Evolutionary conservation across 2,329 filamentous ascomycete genomes (phyloP), one percentile per base, ranked within the genome.

Genomic region (Colletotrichum liriopes): DNA sequence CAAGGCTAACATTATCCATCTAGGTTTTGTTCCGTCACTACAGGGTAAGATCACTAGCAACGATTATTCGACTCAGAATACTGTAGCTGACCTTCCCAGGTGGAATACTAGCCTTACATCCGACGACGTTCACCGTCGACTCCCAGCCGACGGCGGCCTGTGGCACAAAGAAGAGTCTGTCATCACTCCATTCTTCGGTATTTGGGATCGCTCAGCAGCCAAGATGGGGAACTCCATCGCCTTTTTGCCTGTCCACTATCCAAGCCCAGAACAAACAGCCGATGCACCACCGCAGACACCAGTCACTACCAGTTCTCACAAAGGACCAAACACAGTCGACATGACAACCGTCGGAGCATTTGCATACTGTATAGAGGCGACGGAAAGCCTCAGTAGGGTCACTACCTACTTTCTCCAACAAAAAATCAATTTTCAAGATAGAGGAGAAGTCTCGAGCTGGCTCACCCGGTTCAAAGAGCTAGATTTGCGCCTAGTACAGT

Each of bases 401-500:
- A 86, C 80, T 0, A 84, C 80, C 0, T 86, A 83, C 69, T 87
- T 87, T 58, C 77, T 86, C 0, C 84, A 84, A 56, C 84, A 86
- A 63, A 77, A 77, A 11, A 79, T 86, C 39, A 79, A 86, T 65
- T 78, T 83, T 12, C 73, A 76, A 5, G 79, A 84, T 64, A 78
- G 80, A 0, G 80, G 83, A 5, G 81, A 85, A 47, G 79, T 85
- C n/a, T 77, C 81, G 5, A 79, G 80, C 47, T 86, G 83, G 85
- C 76, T 86, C 3, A 84, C 81, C 6, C 76, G 84, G 9, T 87
- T 87, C 76, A 87, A 87, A 47, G 84, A 86, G 70, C 74, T 87
- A 2, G 85, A 87, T 71, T 73, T 86, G 0, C 81, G 84, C 0
- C 77, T 86, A 0, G 83, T 86, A 0, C 83, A 85, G 79, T 81